A percentile compares a stretch with the other conserved stretches of the same genome.
These are phyloP conservation scores for Tricholoma sp. DNA, from an alignment of 768 basidiomycete species.

Conservation along the genomic window DNA sequence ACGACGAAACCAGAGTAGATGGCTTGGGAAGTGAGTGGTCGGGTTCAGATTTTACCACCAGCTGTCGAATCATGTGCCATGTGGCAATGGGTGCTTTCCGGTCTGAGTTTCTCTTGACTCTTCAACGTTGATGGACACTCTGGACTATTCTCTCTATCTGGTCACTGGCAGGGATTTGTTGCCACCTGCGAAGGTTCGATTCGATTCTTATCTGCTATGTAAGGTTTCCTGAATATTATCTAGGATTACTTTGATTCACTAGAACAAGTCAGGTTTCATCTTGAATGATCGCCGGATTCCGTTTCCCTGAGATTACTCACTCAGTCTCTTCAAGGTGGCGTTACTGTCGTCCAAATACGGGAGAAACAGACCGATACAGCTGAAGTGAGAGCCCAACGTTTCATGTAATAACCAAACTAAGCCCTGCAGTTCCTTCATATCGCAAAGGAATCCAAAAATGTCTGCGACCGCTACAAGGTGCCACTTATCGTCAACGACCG, in stretches of 20 bases:
- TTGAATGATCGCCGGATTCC: not conserved
- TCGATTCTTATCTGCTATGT: constrained; percentile 3
- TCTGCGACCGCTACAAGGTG: constrained; percentile 74
- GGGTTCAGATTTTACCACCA: too few species aligned
- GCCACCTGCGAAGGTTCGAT: constrained; percentile 69
- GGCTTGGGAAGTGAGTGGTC: too few species aligned
- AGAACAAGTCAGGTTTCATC: constrained; percentile 51
- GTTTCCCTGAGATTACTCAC: not conserved
- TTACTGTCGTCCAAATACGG: constrained; percentile 84
- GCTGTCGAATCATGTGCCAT: too few species aligned
- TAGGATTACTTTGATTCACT: constrained; percentile 69
- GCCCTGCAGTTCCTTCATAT: constrained; percentile 66
- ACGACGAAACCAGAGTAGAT: too few species aligned
- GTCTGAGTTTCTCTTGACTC: too few species aligned
- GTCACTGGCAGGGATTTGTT: constrained; percentile 81
- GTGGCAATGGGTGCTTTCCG: too few species aligned
- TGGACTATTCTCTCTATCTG: constrained; percentile 20
- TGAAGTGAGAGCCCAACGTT: constrained; percentile 47
- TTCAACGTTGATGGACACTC: too few species aligned
- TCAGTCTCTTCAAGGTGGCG: constrained; percentile 80
- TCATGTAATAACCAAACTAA: not conserved
- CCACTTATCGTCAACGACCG: constrained; percentile 88
- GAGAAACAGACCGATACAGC: constrained; percentile 82
- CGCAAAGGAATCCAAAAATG: constrained; percentile 58
- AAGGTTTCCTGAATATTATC: not conserved